These are phyloP conservation scores for Spiraea crenata DNA, from an alignment of 331 rosid genomes.

Conservation along the genomic window DNA sequence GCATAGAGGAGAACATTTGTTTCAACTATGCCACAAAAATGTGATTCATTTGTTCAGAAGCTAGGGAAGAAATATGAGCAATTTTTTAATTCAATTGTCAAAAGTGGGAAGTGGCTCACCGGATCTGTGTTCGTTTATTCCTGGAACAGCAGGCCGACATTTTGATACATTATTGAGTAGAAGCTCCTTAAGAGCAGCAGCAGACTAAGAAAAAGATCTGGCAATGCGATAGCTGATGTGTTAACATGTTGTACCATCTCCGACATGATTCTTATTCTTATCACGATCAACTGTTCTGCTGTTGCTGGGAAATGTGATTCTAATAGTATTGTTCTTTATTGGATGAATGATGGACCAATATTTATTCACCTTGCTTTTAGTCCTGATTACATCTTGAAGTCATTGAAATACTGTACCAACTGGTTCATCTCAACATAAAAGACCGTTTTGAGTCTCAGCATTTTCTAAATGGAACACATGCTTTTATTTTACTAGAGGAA, in stretches of 20 bases:
- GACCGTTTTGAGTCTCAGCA: not conserved
- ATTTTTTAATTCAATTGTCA: not conserved
- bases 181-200: slow-evolving; percentile 34
- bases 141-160: slow-evolving; percentile 60
- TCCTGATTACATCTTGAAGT: no score
- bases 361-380: no score
- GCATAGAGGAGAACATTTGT: not conserved
- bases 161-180: slow-evolving; percentile 28
- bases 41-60: slow-evolving; percentile 4
- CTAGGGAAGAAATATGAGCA: not conserved
- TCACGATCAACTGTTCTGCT: no score
- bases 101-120: slow-evolving; percentile 35
- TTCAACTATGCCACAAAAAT: not conserved
- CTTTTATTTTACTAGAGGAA: not conserved
- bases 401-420: no score
- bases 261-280: no score
- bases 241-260: no score
- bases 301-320: no score
- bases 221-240: no score
- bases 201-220: slow-evolving; percentile 16
- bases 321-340: no score
- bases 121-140: slow-evolving; percentile 59
- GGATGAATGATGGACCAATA: no score
- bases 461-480: not conserved
- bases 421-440: no score